Evolutionary conservation across 192 early-diverging fungal genomes (phyloP), one percentile per base, ranked within the genome.

Genomic region (Coemansia asiatica): DNA sequence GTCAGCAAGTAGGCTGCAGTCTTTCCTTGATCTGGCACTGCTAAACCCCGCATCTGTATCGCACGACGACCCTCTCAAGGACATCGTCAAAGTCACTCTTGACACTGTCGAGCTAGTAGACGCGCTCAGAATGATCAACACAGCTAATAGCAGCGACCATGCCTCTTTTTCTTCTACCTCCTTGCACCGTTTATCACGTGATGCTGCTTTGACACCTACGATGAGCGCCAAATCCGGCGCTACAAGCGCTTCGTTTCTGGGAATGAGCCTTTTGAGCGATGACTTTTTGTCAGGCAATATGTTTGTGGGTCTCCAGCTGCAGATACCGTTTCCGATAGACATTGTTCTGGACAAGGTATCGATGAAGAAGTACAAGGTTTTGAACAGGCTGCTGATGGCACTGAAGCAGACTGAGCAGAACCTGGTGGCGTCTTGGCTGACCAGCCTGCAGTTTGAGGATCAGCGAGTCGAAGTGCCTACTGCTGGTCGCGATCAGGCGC

Each of bases 341-440:
- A 60, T 99, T 6, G 90, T 99, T 13, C 87, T 99, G 48, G 92
- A 90, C 40, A 86, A 86, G 51, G 88, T 88, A 26, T 85, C 92
- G 1, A 73, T 98, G 57, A 89, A 87, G 38, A 96, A 95, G 76
- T 99, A 99, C 72, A 93, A 94, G 68, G 75, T 95, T 4, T 63
- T 97, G 27, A 95, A 94, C 74, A 87, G 97, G 19, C 90, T 96
- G 69, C 75, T 98, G 3, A 75, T 99, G 31, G 86, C 90, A 57
- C 85, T 96, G 63, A 94, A 94, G 69, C 89, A 95, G 67, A 86
- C 91, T 2, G 97, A 99, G 72, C 87, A 92, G 40, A 81, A 89
- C 19, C 79, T 99, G 59, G 86, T 87, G 25, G 69, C 75, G 23
- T 82, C 86, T 6, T 99, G 97, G 97, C 81, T 84, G 12, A 63